phyloP scores from a whole-genome alignment of 2,329 filamentous ascomycete genomes.

The Emergomyces orientalis region DNA sequence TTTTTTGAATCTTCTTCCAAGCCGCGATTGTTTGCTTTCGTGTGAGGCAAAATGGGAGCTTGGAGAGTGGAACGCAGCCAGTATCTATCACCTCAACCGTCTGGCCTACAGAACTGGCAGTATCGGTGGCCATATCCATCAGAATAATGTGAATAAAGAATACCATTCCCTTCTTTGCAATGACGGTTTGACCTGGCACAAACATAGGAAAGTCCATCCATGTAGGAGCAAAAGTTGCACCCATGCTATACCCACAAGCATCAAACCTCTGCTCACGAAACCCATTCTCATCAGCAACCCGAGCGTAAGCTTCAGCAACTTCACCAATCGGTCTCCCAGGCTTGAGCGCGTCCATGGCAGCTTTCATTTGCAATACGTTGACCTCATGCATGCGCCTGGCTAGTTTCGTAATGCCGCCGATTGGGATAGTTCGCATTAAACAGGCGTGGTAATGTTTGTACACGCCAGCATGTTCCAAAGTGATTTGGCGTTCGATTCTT shows the following conservation, averaged over 20 bases:
- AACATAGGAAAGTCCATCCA: conserved; percentile 20
- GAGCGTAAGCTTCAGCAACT: conserved; percentile 24
- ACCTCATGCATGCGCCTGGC: conserved; percentile 22
- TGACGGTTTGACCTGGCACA: conserved; percentile 15
- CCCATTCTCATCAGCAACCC: conserved; percentile 25
- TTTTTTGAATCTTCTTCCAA: conserved; percentile 28
- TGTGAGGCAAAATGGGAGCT: conserved; percentile 27
- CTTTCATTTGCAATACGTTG: conserved; percentile 24
- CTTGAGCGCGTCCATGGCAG: conserved; percentile 22
- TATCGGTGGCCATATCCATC: conserved; percentile 30
- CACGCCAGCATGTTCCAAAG: conserved; percentile 26
- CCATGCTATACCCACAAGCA: conserved; percentile 24
- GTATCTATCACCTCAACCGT: conserved; percentile 24
- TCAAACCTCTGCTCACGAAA: conserved; percentile 26
- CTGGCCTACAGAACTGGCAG: conserved; percentile 27
- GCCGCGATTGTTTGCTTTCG: conserved; percentile 27
- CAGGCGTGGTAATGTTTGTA: conserved; percentile 31
- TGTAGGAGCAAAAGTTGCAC: conserved; percentile 22
- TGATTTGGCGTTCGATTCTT: conserved; percentile 26
- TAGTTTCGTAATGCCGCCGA: conserved; percentile 22
- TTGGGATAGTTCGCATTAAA: conserved; percentile 27
- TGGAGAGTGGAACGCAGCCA: conserved; percentile 26
- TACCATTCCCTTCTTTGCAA: conserved; percentile 24
- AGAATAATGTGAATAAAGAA: conserved; percentile 31
- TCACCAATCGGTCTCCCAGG: conserved; percentile 22